Conservation (phyloP, 2,329 filamentous ascomycete species). For the Paraphoma sp. region DNA sequence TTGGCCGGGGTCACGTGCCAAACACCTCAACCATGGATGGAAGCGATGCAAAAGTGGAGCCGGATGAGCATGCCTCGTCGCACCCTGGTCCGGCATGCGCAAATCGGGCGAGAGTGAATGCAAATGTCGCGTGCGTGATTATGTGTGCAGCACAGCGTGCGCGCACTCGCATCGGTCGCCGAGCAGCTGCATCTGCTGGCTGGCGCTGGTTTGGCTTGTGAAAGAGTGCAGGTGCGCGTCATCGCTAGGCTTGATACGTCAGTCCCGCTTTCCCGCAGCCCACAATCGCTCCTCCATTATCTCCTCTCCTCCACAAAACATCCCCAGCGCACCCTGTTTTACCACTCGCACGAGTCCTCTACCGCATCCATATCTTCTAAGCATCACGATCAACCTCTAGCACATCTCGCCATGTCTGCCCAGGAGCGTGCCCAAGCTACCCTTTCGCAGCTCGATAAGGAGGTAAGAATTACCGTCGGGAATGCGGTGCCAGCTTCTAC, state of each 20-base stretch:
- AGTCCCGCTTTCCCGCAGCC: conserved; percentile 34
- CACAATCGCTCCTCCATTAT: conserved; percentile 35
- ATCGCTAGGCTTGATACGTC: conserved; percentile 44
- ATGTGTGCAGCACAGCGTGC: conserved; percentile 5
- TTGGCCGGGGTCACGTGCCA: not conserved
- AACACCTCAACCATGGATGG: not conserved
- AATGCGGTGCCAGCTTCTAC: no score
- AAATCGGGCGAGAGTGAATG: not conserved
- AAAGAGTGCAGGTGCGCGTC: conserved; percentile 21
- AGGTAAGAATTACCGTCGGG: conserved; percentile 62
- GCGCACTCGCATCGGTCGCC: conserved; percentile 2
- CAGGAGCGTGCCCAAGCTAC: conserved; percentile 80
- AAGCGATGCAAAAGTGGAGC: not conserved
- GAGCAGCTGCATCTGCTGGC: conserved; percentile 4
- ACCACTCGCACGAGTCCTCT: conserved; percentile 3
- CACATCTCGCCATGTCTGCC: conserved; percentile 67
- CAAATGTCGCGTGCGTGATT: not conserved
- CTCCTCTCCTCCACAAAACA: conserved; percentile 25
- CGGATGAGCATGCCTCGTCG: no score
- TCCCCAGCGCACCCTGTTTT: conserved; percentile 13
- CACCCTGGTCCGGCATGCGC: not conserved
- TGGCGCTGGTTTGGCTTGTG: conserved; percentile 34
- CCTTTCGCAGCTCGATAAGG: conserved; percentile 80
- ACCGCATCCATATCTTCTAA: conserved; percentile 1
- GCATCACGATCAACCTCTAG: conserved; percentile 6